These are phyloP conservation scores for Rhododendron henanense DNA, from an alignment of 148 eudicot genomes.

Conservation along the genomic window DNA sequence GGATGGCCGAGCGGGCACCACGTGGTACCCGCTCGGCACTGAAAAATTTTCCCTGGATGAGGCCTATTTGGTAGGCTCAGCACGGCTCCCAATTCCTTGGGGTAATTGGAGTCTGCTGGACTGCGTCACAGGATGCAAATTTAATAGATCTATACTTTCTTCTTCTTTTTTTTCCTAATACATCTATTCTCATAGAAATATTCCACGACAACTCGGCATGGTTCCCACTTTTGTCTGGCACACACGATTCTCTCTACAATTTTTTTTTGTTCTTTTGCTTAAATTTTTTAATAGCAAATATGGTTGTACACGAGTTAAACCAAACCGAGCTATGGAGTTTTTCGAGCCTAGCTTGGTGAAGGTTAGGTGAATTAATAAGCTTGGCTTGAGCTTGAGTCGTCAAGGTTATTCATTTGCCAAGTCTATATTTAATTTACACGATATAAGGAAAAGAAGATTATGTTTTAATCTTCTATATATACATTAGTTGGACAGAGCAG, in stretches of 20 bases:
- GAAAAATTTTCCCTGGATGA: too few relatives aligned
- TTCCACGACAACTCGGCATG: background rate
- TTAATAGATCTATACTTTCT: too few relatives aligned
- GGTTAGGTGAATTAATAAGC: background rate
- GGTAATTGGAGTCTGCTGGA: background rate
- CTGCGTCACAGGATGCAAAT: background rate
- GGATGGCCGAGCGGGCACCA: too few relatives aligned
- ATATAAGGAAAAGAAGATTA: too few relatives aligned
- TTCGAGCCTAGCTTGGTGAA: background rate
- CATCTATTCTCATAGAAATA: background rate
- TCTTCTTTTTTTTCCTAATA: too few relatives aligned
- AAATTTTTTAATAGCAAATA: background rate
- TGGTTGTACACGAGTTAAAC: background rate
- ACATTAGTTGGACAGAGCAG: too few relatives aligned
- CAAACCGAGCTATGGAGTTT: background rate
- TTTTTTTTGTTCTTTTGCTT: background rate
- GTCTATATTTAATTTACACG: too few relatives aligned
- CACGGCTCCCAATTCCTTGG: background rate
- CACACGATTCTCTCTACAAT: background rate
- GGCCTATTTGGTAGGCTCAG: background rate
- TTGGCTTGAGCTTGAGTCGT: background rate
- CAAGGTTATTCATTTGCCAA: background rate
- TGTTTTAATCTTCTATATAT: too few relatives aligned
- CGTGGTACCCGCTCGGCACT: too few relatives aligned
- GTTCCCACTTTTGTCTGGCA: background rate